A percentile compares a stretch with the other conserved stretches of the same genome.
phyloP scores from a whole-genome alignment of 768 basidiomycete genomes.

The Naganishia kalamii region DNA sequence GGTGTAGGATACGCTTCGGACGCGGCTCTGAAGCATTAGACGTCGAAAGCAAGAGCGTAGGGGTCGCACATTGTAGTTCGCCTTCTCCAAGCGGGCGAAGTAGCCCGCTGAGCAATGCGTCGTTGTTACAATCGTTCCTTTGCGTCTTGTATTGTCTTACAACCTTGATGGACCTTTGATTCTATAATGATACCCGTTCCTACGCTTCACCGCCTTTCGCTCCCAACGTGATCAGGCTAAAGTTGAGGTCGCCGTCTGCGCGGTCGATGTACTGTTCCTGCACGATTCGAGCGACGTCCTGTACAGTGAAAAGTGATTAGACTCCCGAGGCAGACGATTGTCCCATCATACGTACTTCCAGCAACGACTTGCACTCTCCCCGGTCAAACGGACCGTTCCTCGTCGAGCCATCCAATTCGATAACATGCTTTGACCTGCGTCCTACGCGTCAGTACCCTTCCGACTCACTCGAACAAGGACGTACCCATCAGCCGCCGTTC shows the following conservation, averaged over 20 bases:
- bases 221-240: constrained; percentile 63
- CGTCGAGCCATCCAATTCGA: constrained; percentile 65
- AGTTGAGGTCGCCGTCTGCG: constrained; percentile 55
- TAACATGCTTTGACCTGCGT: constrained; percentile 50
- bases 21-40: not conserved
- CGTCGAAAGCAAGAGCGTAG: too few species aligned
- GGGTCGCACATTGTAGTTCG: too few species aligned
- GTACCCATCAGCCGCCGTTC: constrained; percentile 49
- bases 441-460: not conserved
- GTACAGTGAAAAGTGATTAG: not conserved
- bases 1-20: constrained; percentile 16
- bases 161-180: too few species aligned
- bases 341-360: constrained; percentile 30
- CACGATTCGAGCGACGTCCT: constrained; percentile 65
- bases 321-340: not conserved
- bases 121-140: too few species aligned
- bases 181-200: not conserved
- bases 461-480: constrained; percentile 1
- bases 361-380: constrained; percentile 33
- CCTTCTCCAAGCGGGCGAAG: too few species aligned
- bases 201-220: constrained; percentile 34
- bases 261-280: constrained; percentile 57
- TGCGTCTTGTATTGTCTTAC: too few species aligned
- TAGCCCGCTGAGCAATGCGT: too few species aligned
- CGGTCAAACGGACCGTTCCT: constrained; percentile 71